These are phyloP conservation scores for Simplicillium sp. DNA, from an alignment of 2,329 filamentous ascomycete genomes.

Conservation along the genomic window DNA sequence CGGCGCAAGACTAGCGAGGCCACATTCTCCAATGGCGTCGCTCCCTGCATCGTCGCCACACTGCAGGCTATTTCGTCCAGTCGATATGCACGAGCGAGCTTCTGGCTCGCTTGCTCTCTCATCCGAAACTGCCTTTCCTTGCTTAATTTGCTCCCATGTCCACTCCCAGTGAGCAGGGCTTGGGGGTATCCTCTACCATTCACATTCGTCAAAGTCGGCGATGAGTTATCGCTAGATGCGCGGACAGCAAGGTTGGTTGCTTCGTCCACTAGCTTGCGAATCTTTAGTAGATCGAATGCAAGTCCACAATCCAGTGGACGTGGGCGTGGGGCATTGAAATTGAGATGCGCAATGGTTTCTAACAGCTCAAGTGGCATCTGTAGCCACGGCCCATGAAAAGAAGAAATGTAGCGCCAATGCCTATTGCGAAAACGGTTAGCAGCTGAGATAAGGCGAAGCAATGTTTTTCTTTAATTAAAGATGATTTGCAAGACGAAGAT, in stretches of 20 bases:
- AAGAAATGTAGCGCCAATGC: conserved; percentile 79
- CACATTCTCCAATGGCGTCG: conserved; percentile 68
- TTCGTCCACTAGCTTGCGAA: conserved; percentile 70
- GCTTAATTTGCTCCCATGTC: conserved; percentile 58
- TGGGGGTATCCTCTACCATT: background rate
- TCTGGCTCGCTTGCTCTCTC: conserved; percentile 70
- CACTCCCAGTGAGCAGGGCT: conserved; percentile 28
- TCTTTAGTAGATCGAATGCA: conserved; percentile 78
- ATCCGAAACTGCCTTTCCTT: conserved; percentile 69
- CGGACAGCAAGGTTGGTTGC: conserved; percentile 69
- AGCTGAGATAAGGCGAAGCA: no score
- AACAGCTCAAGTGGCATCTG: conserved; percentile 71
- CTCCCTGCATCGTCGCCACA: conserved; percentile 74
- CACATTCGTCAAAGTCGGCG: conserved; percentile 49
- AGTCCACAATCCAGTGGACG: conserved; percentile 70
- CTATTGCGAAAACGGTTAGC: conserved; percentile 28
- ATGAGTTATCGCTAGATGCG: conserved; percentile 63
- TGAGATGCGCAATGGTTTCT: conserved; percentile 68
- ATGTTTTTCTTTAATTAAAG: no score
- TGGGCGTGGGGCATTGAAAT: conserved; percentile 68
- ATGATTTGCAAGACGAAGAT: no score
- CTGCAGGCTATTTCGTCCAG: conserved; percentile 77
- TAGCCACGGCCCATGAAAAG: conserved; percentile 76
- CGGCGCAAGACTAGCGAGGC: conserved; percentile 64
- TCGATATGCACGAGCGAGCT: conserved; percentile 67